phyloP scores from a whole-genome alignment of 768 basidiomycete species.

The Pisolithus microcarpus region DNA sequence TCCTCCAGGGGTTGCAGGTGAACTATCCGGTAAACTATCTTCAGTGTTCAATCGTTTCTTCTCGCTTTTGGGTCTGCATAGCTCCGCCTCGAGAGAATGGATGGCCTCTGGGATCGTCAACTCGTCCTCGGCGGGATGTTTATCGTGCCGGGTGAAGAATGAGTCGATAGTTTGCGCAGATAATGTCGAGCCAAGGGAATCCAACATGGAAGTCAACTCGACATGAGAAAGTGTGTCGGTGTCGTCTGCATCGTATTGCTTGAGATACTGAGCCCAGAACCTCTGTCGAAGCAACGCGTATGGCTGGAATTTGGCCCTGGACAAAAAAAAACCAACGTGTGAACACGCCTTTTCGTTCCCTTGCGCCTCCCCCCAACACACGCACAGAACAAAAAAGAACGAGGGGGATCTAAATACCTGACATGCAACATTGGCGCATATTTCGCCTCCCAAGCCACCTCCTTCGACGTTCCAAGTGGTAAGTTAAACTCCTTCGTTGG shows the following conservation, averaged over 20 bases:
- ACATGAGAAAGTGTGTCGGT: slow-evolving; percentile 65
- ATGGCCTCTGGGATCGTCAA: slow-evolving; percentile 75
- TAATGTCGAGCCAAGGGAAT: slow-evolving; percentile 92
- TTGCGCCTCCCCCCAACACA: slow-evolving; percentile 6
- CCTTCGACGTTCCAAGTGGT: slow-evolving; percentile 52
- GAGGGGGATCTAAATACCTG: slow-evolving; percentile 33
- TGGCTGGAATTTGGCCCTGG: slow-evolving; percentile 88
- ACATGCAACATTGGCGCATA: slow-evolving; percentile 64
- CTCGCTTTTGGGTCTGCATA: slow-evolving; percentile 66
- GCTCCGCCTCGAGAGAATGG: slow-evolving; percentile 79
- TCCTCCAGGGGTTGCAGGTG: slow-evolving; percentile 41
- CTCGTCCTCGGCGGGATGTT: slow-evolving; percentile 58
- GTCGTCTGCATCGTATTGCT: slow-evolving; percentile 87
- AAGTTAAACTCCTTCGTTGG: slow-evolving; percentile 71
- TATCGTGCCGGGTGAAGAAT: slow-evolving; percentile 72
- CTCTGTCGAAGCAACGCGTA: slow-evolving; percentile 86
- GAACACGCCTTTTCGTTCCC: not conserved
- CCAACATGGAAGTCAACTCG: slow-evolving; percentile 91
- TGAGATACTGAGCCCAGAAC: slow-evolving; percentile 86
- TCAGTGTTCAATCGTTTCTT: slow-evolving; percentile 56
- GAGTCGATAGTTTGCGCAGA: slow-evolving; percentile 67
- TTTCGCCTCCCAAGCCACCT: slow-evolving; percentile 64
- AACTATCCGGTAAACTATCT: slow-evolving; percentile 35
- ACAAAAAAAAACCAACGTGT: not conserved
- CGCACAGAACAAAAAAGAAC: no score